Evolutionary conservation across 2,329 filamentous ascomycete genomes (phyloP).

Genomic region (Sporothrix dimorphospora): DNA sequence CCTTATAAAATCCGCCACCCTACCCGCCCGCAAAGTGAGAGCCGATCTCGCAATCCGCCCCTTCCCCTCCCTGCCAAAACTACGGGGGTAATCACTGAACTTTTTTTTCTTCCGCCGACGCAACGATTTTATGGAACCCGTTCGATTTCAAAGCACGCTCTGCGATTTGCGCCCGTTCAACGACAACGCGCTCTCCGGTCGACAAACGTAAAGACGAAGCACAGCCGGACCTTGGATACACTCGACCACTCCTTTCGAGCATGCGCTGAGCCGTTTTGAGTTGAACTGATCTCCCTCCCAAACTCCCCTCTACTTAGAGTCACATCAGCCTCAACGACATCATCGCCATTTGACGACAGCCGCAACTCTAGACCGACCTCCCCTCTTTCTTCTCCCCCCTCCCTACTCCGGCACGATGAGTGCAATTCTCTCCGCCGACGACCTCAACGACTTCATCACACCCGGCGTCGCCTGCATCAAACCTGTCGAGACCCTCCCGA

Average conservation of each 20-base stretch:
- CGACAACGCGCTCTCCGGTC: background rate
- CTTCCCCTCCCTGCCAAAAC: background rate
- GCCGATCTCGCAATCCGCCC: constrained; percentile 31
- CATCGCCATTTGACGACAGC: background rate
- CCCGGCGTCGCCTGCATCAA: constrained; percentile 98
- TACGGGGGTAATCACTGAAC: constrained; percentile 5
- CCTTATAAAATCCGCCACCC: constrained; percentile 29
- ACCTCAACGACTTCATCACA: constrained; percentile 98
- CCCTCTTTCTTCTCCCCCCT: background rate
- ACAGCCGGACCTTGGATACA: background rate
- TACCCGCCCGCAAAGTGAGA: background rate
- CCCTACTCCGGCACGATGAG: constrained; percentile 67
- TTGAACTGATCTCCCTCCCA: background rate
- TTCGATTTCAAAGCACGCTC: constrained; percentile 31
- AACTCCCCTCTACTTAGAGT: background rate
- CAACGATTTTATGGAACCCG: background rate
- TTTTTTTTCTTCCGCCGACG: background rate
- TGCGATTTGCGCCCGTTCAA: constrained; percentile 10
- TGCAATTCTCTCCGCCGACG: constrained; percentile 93
- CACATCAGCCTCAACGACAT: background rate
- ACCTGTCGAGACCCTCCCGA: constrained; percentile 87
- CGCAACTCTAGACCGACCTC: background rate
- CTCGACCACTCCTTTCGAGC: constrained; percentile 9
- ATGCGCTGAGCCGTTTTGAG: background rate
- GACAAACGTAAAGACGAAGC: no score